Conservation (phyloP, 305 asterid species). For the Stenogyne calaminthoides region DNA sequence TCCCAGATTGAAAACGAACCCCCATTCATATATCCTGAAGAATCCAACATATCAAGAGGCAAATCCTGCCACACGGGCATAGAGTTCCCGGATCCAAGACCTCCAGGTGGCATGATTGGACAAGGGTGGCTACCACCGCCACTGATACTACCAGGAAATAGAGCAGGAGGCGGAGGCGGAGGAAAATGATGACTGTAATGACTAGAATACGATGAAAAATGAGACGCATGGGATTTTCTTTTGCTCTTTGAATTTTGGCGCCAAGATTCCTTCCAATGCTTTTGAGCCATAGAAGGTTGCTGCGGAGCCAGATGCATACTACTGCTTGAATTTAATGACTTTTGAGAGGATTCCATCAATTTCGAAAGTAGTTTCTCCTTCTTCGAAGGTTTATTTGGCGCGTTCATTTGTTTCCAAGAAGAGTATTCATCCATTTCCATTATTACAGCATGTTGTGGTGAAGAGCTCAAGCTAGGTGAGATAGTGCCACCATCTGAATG, state of each 20-base stretch:
- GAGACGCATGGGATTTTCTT: slow-evolving; percentile 32
- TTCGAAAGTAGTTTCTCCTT: slow-evolving; percentile 36
- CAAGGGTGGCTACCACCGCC: slow-evolving; percentile 19
- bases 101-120: background rate
- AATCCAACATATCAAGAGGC: slow-evolving; percentile 30
- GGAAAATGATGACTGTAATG: slow-evolving; percentile 17
- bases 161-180: slow-evolving; percentile 26
- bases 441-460: slow-evolving; percentile 4
- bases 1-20: slow-evolving; percentile 28
- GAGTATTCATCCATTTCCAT: slow-evolving; percentile 21
- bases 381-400: slow-evolving; percentile 24
- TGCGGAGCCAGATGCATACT: slow-evolving; percentile 29
- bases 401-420: slow-evolving; percentile 31
- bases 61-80: slow-evolving; percentile 36
- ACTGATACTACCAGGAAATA: background rate
- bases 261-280: slow-evolving; percentile 16
- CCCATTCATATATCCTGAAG: slow-evolving; percentile 39
- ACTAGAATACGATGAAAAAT: slow-evolving; percentile 1
- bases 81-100: slow-evolving; percentile 31
- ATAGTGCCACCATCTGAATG: slow-evolving; percentile 29
- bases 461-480: slow-evolving; percentile 33
- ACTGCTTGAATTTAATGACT: slow-evolving; percentile 35
- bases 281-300: slow-evolving; percentile 10
- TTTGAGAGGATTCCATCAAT: slow-evolving; percentile 31
- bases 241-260: slow-evolving; percentile 35